Conservation (phyloP, 1,284 basidiomycete species). For the Hypsizygus ulmarius region DNA sequence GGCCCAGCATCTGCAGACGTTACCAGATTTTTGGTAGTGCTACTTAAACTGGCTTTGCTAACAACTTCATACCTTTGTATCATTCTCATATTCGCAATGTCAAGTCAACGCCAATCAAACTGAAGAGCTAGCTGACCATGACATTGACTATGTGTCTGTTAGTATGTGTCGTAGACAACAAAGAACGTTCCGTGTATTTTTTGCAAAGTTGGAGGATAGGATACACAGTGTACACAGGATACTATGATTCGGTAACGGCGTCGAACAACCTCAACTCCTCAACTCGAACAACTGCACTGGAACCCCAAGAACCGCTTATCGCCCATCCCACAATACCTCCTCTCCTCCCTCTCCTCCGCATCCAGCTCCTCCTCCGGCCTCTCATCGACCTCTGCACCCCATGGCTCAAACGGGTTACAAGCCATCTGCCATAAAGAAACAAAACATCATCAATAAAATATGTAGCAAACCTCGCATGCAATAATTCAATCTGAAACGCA, state of each 20-base stretch:
- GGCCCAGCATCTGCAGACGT: constrained; percentile 91
- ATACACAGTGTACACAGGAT: too few relatives aligned
- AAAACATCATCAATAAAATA: constrained; percentile 5
- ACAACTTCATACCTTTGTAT: not conserved
- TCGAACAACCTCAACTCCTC: constrained; percentile 15
- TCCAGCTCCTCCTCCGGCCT: constrained; percentile 41
- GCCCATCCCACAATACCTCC: constrained; percentile 77
- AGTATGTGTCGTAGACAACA: too few relatives aligned
- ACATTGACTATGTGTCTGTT: too few relatives aligned
- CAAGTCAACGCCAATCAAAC: too few relatives aligned
- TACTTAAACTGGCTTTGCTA: constrained; percentile 42
- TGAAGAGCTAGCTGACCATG: too few relatives aligned
- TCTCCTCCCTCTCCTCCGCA: constrained; percentile 68
- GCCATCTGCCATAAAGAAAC: constrained; percentile 59
- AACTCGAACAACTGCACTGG: constrained; percentile 92
- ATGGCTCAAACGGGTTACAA: constrained; percentile 72
- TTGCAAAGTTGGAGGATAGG: too few relatives aligned
- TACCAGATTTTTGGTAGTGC: constrained; percentile 95
- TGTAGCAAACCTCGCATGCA: not conserved
- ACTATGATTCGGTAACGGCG: too few relatives aligned
- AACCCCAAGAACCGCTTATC: constrained; percentile 78
- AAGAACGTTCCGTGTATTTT: too few relatives aligned
- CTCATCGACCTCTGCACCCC: constrained; percentile 66
- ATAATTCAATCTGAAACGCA: constrained; percentile 38
- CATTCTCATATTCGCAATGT: too few relatives aligned